These are phyloP conservation scores for Sporothrix sp. DNA, from an alignment of 2,329 filamentous ascomycete genomes.

Conservation along the genomic window DNA sequence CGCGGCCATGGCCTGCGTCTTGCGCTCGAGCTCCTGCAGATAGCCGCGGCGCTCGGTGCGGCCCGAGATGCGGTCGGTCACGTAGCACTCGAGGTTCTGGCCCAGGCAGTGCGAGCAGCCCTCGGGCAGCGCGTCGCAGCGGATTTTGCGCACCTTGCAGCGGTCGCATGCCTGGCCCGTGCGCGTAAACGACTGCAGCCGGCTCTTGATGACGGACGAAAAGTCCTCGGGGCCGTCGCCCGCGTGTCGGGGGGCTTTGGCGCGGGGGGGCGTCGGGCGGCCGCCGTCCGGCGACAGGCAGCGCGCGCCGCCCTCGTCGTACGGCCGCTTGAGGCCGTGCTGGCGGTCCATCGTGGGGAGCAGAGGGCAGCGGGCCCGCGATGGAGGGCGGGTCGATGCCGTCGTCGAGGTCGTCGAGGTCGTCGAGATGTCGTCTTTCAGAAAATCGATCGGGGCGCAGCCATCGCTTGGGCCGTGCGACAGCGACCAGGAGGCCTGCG, in stretches of 20 bases:
- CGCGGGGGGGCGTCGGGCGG: neutral
- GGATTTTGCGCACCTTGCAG: conserved; percentile 84
- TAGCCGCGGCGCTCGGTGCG: conserved; percentile 71
- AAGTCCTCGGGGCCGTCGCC: conserved; percentile 37
- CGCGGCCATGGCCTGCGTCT: conserved; percentile 56
- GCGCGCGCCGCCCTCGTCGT: neutral
- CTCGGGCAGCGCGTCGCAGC: conserved; percentile 70
- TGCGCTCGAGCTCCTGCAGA: conserved; percentile 63
- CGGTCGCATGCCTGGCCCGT: conserved; percentile 84
- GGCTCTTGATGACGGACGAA: conserved; percentile 46
- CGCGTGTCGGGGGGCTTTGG: neutral
- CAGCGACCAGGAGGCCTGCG: too few species aligned
- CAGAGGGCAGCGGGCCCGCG: neutral
- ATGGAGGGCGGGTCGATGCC: neutral
- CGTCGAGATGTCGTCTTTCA: too few species aligned
- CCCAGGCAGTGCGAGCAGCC: conserved; percentile 75
- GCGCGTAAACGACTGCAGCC: conserved; percentile 45
- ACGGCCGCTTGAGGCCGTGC: conserved; percentile 9
- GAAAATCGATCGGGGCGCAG: neutral
- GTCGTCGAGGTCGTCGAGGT: neutral
- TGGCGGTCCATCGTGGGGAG: conserved; percentile 2
- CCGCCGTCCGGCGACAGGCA: neutral
- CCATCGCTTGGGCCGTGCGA: neutral
- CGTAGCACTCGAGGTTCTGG: conserved; percentile 68
- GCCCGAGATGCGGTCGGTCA: conserved; percentile 79